Evolutionary conservation across 345 rosid genomes (phyloP).

Genomic region (Boechera retrofracta): DNA sequence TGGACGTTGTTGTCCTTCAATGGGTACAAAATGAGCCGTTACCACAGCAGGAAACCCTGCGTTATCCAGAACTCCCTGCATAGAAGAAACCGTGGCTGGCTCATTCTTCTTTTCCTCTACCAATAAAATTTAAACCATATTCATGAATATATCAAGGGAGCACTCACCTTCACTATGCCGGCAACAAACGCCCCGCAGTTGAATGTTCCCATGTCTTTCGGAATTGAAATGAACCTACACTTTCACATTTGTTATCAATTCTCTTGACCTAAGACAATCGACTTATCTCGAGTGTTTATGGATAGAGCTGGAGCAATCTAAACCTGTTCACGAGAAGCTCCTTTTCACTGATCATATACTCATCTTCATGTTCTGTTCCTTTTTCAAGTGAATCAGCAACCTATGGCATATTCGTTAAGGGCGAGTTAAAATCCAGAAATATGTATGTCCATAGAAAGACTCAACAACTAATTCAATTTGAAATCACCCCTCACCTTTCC

Average conservation of each 20-base stretch:
- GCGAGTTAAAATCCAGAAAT: constrained; percentile 13
- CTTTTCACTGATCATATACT: constrained; percentile 99
- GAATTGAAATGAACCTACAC: constrained; percentile 87
- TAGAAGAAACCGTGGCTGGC: background rate
- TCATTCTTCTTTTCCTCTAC: constrained; percentile 10
- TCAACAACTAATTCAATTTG: constrained; percentile 2
- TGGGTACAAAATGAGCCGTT: constrained; percentile 97
- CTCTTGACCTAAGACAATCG: background rate
- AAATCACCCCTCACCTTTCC: constrained; percentile 65
- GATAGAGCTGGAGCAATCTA: constrained; percentile 1
- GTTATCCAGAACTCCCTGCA: constrained; percentile 89
- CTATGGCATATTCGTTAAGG: constrained; percentile 41
- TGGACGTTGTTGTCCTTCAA: constrained; percentile 96
- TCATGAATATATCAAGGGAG: constrained; percentile 1
- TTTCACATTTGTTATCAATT: background rate
- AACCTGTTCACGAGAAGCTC: constrained; percentile 96
- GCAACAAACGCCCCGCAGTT: constrained; percentile 99
- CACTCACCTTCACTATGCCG: constrained; percentile 88
- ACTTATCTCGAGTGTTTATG: constrained; percentile 2
- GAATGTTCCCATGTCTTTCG: constrained; percentile 98
- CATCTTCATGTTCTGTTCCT: constrained; percentile 99
- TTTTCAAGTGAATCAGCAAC: constrained; percentile 98
- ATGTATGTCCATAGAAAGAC: background rate
- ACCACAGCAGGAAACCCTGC: constrained; percentile 97
- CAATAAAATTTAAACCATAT: background rate